Conservation (phyloP, 768 basidiomycete genomes). For the Gyrodon lividus region DNA sequence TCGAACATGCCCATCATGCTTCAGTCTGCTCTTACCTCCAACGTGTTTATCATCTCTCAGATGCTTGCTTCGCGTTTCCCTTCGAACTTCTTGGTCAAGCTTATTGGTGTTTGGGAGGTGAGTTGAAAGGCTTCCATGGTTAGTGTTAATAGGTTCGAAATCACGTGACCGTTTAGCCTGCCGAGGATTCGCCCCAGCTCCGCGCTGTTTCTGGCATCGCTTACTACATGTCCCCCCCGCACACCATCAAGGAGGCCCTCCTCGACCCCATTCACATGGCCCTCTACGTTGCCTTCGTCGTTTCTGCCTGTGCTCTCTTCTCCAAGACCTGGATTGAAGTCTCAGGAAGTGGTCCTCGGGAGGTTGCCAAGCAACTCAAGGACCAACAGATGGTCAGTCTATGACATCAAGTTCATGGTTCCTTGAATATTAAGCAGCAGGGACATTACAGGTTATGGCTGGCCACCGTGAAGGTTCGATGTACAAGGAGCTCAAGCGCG, state of each 20-base stretch:
- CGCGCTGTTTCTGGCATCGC: conserved; percentile 87
- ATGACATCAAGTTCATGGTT: neutral
- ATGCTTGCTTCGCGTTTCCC: conserved; percentile 95
- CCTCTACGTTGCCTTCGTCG: conserved; percentile 89
- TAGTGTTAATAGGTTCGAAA: neutral
- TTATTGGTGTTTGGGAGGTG: conserved; percentile 99
- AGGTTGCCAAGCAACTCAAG: conserved; percentile 97
- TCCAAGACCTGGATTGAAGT: conserved; percentile 99
- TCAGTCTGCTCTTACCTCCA: conserved; percentile 87
- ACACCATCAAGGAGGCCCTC: conserved; percentile 83
- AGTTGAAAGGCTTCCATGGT: conserved; percentile 18
- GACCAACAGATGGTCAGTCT: conserved; percentile 89
- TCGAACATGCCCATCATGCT: conserved; percentile 99
- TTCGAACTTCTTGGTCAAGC: conserved; percentile 79
- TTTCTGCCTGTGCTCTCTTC: conserved; percentile 93
- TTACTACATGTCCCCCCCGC: conserved; percentile 99
- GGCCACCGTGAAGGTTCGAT: conserved; percentile 95
- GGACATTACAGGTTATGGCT: conserved; percentile 59
- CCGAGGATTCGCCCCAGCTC: conserved; percentile 93
- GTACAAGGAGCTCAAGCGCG: conserved; percentile 98
- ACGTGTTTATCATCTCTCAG: conserved; percentile 94
- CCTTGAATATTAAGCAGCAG: neutral
- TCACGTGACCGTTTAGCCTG: conserved; percentile 54
- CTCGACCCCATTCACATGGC: conserved; percentile 92
- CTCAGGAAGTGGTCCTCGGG: conserved; percentile 91